Evolutionary conservation across 1,139 yeast species (phyloP), one percentile per base, ranked within the genome.

Genomic region (Blastobotrys apis): DNA sequence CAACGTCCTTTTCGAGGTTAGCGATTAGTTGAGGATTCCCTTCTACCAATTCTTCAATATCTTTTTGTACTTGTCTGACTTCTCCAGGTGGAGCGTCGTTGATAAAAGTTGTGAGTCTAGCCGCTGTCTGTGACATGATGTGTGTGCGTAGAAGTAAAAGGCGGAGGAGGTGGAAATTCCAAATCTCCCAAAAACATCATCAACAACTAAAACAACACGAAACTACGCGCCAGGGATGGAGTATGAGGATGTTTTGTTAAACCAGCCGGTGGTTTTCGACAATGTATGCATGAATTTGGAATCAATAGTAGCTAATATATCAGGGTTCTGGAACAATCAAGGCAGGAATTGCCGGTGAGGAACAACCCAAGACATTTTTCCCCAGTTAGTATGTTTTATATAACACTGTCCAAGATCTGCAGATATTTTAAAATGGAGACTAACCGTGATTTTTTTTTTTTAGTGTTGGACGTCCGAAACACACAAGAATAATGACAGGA

Each of bases 311-410:
- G 16, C 32, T 12, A 29, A 12, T 26, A 32, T 41, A 33, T 36
- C n/a, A 69, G 73, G 97, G 97, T n/a, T 82, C 95, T 3, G 95
- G 95, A 1, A 75, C 77, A 40, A 71, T 88, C 46, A 84, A 87
- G 60, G 88, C 95, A 0, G 97, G 97, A 1, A 85, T 90, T 65
- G 95, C 97, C 1, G 97, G 97, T 15, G 94, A 85, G 54, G 94
- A 86, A 46, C 75, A 72, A 53, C 97, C 97, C 2, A 75, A 78
- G 54, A 64, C 78, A 33, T 74, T 68, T 48, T 68, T 74, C 19
- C 74, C 77, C 8, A 56, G 76, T 17, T 63, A 65, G 70, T 69
- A 56, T 37, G 71, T 62, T 6, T 4, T n/a, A 23, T 16, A 31
- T 6, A 8, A 31, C 21, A 23, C n/a, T n/a, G n/a, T n/a, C n/a